These are phyloP conservation scores for Odontarrhena argentea DNA, from an alignment of 345 rosid genomes.

Conservation along the genomic window DNA sequence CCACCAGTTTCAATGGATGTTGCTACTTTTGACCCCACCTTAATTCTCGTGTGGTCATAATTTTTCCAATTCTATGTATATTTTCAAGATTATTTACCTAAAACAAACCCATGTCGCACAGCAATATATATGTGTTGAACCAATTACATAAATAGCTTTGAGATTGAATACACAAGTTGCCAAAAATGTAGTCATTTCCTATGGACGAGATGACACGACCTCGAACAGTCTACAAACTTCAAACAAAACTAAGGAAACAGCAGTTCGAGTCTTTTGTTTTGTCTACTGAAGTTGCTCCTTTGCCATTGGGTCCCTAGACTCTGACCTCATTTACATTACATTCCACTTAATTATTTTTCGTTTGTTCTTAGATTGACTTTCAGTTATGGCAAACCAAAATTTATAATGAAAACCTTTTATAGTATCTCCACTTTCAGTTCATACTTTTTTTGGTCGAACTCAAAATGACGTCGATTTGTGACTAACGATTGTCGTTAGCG, in stretches of 20 bases:
- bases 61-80: not conserved
- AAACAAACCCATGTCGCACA: constrained; percentile 8
- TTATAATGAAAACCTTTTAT: too few species aligned
- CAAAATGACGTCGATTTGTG: too few species aligned
- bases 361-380: not conserved
- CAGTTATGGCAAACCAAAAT: too few species aligned
- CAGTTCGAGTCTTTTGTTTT: constrained; percentile 33
- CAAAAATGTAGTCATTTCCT: constrained; percentile 8
- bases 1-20: constrained; percentile 34
- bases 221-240: constrained; percentile 15
- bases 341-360: constrained; percentile 13
- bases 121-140: constrained; percentile 5
- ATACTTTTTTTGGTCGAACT: too few species aligned
- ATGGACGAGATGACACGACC: constrained; percentile 33
- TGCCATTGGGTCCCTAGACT: constrained; percentile 29
- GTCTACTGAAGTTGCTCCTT: constrained; percentile 24
- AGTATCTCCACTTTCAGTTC: too few species aligned
- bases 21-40: constrained; percentile 14
- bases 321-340: constrained; percentile 11
- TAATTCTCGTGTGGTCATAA: constrained; percentile 25
- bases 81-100: not conserved
- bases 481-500: too few species aligned
- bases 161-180: not conserved
- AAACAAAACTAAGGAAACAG: constrained; percentile 26
- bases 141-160: not conserved